A percentile compares a stretch with the other conserved stretches of the same genome.
Conservation (phyloP, 2,329 filamentous ascomycete genomes). For the Aureobasidium musti region DNA sequence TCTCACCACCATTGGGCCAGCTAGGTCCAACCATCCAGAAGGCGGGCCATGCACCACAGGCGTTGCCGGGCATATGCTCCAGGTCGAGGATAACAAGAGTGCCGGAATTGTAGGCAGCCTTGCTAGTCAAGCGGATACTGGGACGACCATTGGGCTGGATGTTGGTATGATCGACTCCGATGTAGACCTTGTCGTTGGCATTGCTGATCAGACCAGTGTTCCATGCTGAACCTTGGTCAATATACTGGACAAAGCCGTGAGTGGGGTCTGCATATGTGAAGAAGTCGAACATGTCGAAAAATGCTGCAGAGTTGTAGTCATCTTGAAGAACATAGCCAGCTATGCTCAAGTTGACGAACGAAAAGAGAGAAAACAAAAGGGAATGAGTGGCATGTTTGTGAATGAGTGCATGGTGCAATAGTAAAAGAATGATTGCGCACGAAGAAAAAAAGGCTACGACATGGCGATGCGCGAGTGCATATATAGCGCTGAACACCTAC, state of each 20-base stretch:
- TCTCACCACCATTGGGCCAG: constrained; percentile 44
- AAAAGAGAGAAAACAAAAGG: constrained; percentile 44
- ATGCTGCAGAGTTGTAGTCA: constrained; percentile 33
- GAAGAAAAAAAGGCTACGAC: constrained; percentile 25
- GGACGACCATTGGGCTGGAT: constrained; percentile 60
- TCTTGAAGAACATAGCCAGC: constrained; percentile 35
- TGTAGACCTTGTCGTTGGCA: constrained; percentile 35
- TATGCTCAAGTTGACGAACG: constrained; percentile 40
- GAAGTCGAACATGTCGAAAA: constrained; percentile 36
- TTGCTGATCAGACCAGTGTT: constrained; percentile 35
- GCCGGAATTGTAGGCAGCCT: constrained; percentile 63
- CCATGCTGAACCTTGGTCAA: constrained; percentile 40
- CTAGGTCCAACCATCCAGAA: constrained; percentile 65
- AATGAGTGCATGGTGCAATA: constrained; percentile 28
- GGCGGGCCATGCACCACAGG: constrained; percentile 73
- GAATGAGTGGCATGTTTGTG: constrained; percentile 30
- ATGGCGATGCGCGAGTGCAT: not conserved
- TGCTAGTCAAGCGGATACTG: constrained; percentile 71
- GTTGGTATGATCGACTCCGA: constrained; percentile 42
- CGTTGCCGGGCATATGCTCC: constrained; percentile 69
- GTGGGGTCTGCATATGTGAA: constrained; percentile 44
- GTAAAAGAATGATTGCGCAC: constrained; percentile 30
- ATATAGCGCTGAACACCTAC: constrained; percentile 18
- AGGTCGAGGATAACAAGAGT: constrained; percentile 69
- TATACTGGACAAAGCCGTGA: constrained; percentile 40